Conservation (phyloP, 2,329 filamentous ascomycete species). For the Ceratocystis cubensis region DNA sequence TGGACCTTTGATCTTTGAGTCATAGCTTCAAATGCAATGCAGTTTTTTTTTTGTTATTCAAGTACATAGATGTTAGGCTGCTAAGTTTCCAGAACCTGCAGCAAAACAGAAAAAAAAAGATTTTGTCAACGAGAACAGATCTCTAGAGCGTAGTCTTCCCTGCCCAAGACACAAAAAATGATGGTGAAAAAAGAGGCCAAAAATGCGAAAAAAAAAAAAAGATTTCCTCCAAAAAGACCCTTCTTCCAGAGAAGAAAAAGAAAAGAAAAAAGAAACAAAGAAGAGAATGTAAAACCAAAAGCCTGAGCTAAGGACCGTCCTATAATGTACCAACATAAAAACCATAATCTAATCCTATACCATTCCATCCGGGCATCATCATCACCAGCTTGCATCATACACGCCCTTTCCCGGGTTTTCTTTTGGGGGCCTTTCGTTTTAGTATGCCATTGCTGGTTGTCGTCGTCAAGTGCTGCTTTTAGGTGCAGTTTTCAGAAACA, state of each 20-base stretch:
- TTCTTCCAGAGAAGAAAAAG: conserved; percentile 5
- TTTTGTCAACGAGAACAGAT: neutral
- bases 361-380: neutral
- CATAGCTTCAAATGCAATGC: neutral
- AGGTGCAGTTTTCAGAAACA: conserved; percentile 9
- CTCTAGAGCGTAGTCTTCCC: no score
- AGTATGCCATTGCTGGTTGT: neutral
- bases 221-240: conserved; percentile 7
- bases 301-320: conserved; percentile 11
- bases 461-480: neutral
- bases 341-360: conserved; percentile 1
- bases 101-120: neutral
- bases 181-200: neutral
- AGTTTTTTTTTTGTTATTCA: neutral
- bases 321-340: conserved; percentile 9
- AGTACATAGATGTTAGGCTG: neutral
- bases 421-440: neutral
- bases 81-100: conserved; percentile 14
- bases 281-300: conserved; percentile 7
- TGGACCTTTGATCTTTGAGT: neutral
- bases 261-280: conserved; percentile 15
- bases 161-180: neutral
- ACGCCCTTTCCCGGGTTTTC: neutral
- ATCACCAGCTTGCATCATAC: neutral
- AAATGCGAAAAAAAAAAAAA: conserved; percentile 5